Evolutionary conservation across 371 early-diverging fungal species (phyloP).

Genomic region (Dichotomocladium elegans): DNA sequence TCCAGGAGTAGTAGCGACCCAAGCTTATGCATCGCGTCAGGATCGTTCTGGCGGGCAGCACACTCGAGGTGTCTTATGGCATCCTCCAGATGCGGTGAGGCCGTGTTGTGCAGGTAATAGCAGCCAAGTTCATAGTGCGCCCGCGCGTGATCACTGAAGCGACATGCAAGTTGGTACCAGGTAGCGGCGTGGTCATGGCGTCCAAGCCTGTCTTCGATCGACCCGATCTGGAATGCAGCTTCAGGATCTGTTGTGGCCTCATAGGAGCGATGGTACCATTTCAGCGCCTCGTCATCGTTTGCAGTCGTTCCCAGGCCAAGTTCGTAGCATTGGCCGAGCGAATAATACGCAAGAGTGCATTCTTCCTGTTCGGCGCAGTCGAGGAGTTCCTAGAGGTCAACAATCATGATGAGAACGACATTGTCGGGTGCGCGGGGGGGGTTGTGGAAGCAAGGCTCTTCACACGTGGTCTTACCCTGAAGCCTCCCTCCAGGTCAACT

Average conservation of each 20-base stretch:
- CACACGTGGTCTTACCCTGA: conserved; percentile 24
- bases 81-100: conserved; percentile 4
- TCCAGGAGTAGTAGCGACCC: conserved; percentile 19
- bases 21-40: conserved; percentile 36
- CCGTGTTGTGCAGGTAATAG: conserved; percentile 19
- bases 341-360: conserved; percentile 32
- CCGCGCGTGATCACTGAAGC: conserved; percentile 23
- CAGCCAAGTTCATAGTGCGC: conserved; percentile 34
- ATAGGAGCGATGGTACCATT: conserved; percentile 37
- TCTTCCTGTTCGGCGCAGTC: conserved; percentile 35
- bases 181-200: conserved; percentile 29
- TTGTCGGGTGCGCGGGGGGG: background rate
- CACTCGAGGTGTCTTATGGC: conserved; percentile 27
- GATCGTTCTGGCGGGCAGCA: conserved; percentile 28
- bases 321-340: conserved; percentile 43
- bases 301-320: conserved; percentile 38
- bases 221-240: conserved; percentile 39
- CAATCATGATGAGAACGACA: background rate
- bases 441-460: background rate
- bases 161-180: conserved; percentile 26
- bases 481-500: conserved; percentile 34
- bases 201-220: conserved; percentile 13
- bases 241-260: conserved; percentile 33
- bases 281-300: conserved; percentile 42
- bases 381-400: conserved; percentile 28